A percentile compares a stretch with the other conserved stretches of the same genome.
Conservation (phyloP, 768 basidiomycete genomes). For the Cubamyces lactineus region DNA sequence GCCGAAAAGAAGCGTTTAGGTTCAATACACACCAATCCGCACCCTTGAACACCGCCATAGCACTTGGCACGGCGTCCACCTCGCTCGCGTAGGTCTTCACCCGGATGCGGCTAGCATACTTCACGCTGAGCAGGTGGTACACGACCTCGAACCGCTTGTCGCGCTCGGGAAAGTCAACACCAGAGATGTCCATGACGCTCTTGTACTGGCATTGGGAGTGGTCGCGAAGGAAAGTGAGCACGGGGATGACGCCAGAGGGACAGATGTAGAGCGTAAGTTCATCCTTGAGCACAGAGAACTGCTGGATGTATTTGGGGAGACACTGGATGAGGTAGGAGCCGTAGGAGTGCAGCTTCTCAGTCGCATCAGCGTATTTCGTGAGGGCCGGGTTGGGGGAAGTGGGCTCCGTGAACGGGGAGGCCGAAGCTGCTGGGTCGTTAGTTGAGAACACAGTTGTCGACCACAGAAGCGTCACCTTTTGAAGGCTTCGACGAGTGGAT, state of each 20-base stretch:
- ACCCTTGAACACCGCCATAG: constrained; percentile 76
- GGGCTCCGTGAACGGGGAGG: constrained; percentile 84
- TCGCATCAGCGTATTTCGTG: constrained; percentile 69
- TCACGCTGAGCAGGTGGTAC: constrained; percentile 88
- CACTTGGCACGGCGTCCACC: constrained; percentile 87
- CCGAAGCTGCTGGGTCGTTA: constrained; percentile 50
- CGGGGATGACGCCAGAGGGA: constrained; percentile 80
- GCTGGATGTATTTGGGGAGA: constrained; percentile 96
- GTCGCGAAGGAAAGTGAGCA: constrained; percentile 91
- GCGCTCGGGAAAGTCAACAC: constrained; percentile 92
- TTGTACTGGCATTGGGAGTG: constrained; percentile 97
- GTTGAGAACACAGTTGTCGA: not conserved
- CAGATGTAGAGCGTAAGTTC: constrained; percentile 89
- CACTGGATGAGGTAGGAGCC: constrained; percentile 93
- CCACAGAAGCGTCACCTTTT: constrained; percentile 47
- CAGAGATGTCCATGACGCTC: constrained; percentile 88
- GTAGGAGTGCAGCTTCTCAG: constrained; percentile 84
- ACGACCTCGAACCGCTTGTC: constrained; percentile 96
- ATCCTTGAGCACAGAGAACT: constrained; percentile 96
- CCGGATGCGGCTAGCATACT: constrained; percentile 80
- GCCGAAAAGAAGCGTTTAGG: constrained; percentile 7
- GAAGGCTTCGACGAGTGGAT: constrained; percentile 45
- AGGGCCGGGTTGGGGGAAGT: constrained; percentile 87
- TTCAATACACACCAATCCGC: constrained; percentile 82
- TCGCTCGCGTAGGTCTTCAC: constrained; percentile 98